Evolutionary conservation across 352 stramenopile species (phyloP).

Genomic region (Globisporangium abappressorium): DNA sequence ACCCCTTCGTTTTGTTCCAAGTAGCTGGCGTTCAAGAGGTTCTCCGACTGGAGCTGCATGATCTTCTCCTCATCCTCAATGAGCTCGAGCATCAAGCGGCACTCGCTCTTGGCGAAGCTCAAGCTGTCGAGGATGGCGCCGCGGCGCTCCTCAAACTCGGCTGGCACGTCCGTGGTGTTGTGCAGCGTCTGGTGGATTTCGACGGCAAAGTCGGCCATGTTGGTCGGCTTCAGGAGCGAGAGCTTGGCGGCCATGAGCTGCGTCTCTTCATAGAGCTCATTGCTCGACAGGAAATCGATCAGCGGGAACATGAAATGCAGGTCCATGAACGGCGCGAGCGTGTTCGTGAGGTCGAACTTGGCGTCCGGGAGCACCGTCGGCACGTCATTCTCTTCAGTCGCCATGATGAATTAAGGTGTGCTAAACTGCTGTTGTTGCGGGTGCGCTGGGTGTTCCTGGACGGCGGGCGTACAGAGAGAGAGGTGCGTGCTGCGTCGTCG

Average conservation of each 20-base stretch:
- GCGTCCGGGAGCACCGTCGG: constrained; percentile 51
- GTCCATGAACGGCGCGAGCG: constrained; percentile 94
- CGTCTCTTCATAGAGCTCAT: constrained; percentile 91
- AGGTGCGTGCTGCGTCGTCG: constrained; percentile 2
- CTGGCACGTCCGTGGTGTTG: constrained; percentile 65
- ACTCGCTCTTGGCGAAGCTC: constrained; percentile 74
- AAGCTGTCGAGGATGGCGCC: constrained; percentile 72
- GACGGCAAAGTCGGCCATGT: constrained; percentile 97
- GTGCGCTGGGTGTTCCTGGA: constrained; percentile 9
- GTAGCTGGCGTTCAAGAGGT: constrained; percentile 73
- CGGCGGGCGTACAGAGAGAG: background rate
- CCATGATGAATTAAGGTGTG: constrained; percentile 23
- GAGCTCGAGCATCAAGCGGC: constrained; percentile 70
- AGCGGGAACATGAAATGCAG: constrained; percentile 98
- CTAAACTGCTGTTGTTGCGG: constrained; percentile 4
- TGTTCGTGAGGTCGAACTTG: constrained; percentile 94
- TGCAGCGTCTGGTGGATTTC: constrained; percentile 94
- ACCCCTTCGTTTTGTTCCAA: constrained; percentile 82
- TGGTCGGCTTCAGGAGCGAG: constrained; percentile 91
- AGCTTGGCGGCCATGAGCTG: constrained; percentile 90
- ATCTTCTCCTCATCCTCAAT: constrained; percentile 88
- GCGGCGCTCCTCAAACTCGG: constrained; percentile 82
- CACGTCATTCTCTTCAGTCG: constrained; percentile 42
- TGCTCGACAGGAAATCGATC: constrained; percentile 92
- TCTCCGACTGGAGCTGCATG: constrained; percentile 81